Evolutionary conservation across 192 early-diverging fungal species (phyloP), one percentile per base, ranked within the genome.

Genomic region (Cladochytrium replicatum): DNA sequence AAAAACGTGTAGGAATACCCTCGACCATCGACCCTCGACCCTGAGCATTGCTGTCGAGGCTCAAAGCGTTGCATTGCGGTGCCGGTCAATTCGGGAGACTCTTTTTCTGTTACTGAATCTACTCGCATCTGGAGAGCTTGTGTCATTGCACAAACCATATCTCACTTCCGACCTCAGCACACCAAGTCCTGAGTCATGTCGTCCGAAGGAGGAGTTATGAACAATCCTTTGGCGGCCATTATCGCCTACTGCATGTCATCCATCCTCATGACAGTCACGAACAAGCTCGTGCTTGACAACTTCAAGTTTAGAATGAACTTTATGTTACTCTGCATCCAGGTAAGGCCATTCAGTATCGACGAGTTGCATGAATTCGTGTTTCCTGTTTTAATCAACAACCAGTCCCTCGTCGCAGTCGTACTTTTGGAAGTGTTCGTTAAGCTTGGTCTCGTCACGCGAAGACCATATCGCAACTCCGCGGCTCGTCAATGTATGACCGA

Each of bases 201-300:
- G n/a, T n/a, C n/a, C n/a, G n/a, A n/a, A n/a, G 6, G 56, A 49
- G 25, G 58, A 55, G 50, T 55, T 32, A 45, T 34, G 29, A 53
- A 11, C 52, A 21, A 6, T 5, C 41, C 76, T 26, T 65, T 72
- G 15, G 52, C 85, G 32, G 87, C 89, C 34, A 87, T 96, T 46
- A 38, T 82, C 26, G 78, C 83, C 46, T 96, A 96, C 66, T 96
- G 93, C 72, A 68, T 56, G 39, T 78, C 89, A 32, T 89, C 86
- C 46, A 91, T 93, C 42, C 52, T 77, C 42, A 78, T 78, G 75
- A 78, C 71, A 5, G 57, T 78, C 26, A 72, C 70, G 8, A 75
- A 78, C 69, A 75, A 75, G 43, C 38, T 69, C 24, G 69, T 78
- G 8, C 65, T 78, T 4, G 69, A 69, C 21, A 31, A 27, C n/a